phyloP scores from a whole-genome alignment of 1,139 yeast species.

The Taphrina pruni region DNA sequence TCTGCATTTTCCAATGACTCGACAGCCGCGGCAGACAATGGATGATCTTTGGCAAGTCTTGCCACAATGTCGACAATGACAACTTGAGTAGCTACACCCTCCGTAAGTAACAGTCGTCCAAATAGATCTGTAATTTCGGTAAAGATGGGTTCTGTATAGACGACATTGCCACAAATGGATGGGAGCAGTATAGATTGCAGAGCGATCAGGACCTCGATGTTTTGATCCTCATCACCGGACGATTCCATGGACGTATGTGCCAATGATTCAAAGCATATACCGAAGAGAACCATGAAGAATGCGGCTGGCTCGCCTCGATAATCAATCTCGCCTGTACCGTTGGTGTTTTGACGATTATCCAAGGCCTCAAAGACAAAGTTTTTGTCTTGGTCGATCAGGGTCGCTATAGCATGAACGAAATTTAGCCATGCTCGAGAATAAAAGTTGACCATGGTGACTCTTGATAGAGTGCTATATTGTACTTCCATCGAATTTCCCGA shows the following conservation, averaged over 20 bases:
- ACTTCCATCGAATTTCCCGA: conserved; percentile 39
- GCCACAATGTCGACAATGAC: conserved; percentile 44
- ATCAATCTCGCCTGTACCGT: conserved; percentile 48
- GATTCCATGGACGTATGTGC: conserved; percentile 49
- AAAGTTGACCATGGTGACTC: conserved; percentile 35
- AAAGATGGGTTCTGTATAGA: conserved; percentile 73
- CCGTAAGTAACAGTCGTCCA: conserved; percentile 72
- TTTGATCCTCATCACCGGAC: conserved; percentile 45
- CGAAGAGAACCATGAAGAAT: conserved; percentile 79
- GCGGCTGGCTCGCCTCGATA: conserved; percentile 67
- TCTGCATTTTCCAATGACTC: conserved; percentile 41
- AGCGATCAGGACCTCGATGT: conserved; percentile 60
- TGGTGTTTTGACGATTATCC: conserved; percentile 48
- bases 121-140: conserved; percentile 76
- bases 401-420: conserved; percentile 75
- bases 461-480: conserved; percentile 34
- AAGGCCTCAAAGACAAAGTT: conserved; percentile 56
- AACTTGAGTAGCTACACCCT: conserved; percentile 45
- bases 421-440: conserved; percentile 70
- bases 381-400: conserved; percentile 63
- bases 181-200: conserved; percentile 65
- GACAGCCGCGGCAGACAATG: conserved; percentile 46
- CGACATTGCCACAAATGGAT: conserved; percentile 62
- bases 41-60: conserved; percentile 50
- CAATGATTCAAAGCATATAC: conserved; percentile 80